Base-by-base conservation (phyloP, 2,329 filamentous ascomycete species). In the Geoglossum cookeanum region DNA sequence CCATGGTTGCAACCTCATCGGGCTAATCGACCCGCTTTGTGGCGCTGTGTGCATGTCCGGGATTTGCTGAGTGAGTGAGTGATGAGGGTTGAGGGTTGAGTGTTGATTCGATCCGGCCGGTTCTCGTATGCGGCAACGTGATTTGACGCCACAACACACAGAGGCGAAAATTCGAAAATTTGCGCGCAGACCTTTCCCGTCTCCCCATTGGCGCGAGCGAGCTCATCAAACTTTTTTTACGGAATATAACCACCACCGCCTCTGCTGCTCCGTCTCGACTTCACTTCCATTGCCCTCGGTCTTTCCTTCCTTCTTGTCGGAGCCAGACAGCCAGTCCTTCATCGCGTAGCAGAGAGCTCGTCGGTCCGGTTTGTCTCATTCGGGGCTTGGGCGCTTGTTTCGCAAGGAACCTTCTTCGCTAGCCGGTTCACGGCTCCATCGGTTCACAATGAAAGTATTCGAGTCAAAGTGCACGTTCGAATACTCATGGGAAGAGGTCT, bases 401-500 rank as follows among this genome's bases (percentile, higher is more conserved):
- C 33, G 15, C 11, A 53, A 17, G 29, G 32, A 15, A 33, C 17
- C 13, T 51, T 29, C 17, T 51, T 32, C 47, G 39, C 39, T 15
- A 15, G 13, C 39, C 9, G n/a, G 7, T 15, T 15, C 39, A 15
- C 39, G 13, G 13, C 13, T 13, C 48, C 7, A 17, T 17, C 30
- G 6, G 17, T 13, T 57, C 64, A 73, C 59, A 56, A 97, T 98
- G 92, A 95, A 94, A 78, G 87, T 97, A 72, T 97, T 97, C 68
- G 87, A 87, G 64, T 94, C 88, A 66, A 76, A 77, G 44, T 87
- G 88, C 72, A 89, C 88, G 60, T 98, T 94, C 74, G 79, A 95
- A 74, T 98, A 98, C 77, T 94, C 91, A 51, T 98, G 92, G 92
- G 88, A 95, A 67, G 91, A 97, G 71, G 92, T 98, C 39, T 95